Base-by-base conservation (phyloP, 768 basidiomycete species). In the Botryobasidium botryosum region DNA sequence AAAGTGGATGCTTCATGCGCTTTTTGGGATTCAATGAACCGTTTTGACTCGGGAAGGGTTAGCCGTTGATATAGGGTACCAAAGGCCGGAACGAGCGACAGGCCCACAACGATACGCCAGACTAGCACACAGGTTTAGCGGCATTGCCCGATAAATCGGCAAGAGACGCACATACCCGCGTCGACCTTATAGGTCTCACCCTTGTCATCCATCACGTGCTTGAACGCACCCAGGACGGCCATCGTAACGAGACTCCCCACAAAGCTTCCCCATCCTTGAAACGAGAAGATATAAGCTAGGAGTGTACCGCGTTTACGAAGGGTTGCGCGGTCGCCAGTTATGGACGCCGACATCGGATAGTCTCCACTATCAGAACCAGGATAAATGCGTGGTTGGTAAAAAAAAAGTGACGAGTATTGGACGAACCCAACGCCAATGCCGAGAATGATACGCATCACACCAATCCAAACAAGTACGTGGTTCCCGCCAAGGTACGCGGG, bases 281-380 rank as follows among this genome's bases (percentile, higher is more conserved):
- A 77, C 1, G 77, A 67, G 52, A 82, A 83, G 52, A 81, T 78
- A 55, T 79, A 81, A 18, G 75, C 67, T n/a, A 86, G 67, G 60
- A 85, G 67, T 0, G 76, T 77, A 0, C 82, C 82, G 13, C 79
- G 69, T 26, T 79, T 74, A 29, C 71, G 65, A 31, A 82, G 55
- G 50, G 69, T 69, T 5, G 79, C 68, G 12, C 78, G n/a, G n/a
- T n/a, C n/a, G n/a, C n/a, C n/a, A n/a, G n/a, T n/a, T n/a, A n/a
- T n/a, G n/a, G n/a, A n/a, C n/a, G 80, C 79, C 8, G 70, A 74
- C 79, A 83, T 77, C 2, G 80, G 79, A 54, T 82, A 82, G 57
- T 83, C 83, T 2, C 78, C 82, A 13, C 80, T n/a, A n/a, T n/a
- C n/a, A n/a, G n/a, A n/a, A n/a, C n/a, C n/a, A n/a, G n/a, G n/a